Evolutionary conservation across 192 early-diverging fungal genomes (phyloP).

Genomic region (Coemansia sp.): DNA sequence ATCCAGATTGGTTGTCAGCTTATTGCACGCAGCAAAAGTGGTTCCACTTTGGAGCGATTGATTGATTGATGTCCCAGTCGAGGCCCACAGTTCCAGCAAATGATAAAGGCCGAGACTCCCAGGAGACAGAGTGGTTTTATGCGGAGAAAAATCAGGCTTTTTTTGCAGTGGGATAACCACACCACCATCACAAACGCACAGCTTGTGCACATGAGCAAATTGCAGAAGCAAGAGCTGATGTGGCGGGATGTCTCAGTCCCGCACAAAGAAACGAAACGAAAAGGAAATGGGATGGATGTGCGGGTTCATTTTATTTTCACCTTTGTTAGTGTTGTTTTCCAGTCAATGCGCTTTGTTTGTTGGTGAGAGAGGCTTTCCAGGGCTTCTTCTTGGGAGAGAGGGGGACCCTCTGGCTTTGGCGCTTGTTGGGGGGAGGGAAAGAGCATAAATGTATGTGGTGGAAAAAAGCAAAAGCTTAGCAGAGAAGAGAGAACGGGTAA

Average conservation of each 20-base stretch:
- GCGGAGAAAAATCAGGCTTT: not conserved
- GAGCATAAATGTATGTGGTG: not conserved
- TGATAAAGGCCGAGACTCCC: too few species aligned
- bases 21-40: too few species aligned
- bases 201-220: not conserved
- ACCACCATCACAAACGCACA: not conserved
- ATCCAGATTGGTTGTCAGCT: too few species aligned
- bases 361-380: not conserved
- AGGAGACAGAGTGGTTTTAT: not conserved
- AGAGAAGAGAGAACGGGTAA: not conserved
- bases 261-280: not conserved
- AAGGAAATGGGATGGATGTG: too few species aligned
- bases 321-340: too few species aligned
- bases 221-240: not conserved
- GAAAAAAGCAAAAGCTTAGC: not conserved
- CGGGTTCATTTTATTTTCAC: too few species aligned
- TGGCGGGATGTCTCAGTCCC: conserved; percentile 4
- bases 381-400: too few species aligned
- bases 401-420: too few species aligned
- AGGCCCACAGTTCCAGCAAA: too few species aligned
- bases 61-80: too few species aligned
- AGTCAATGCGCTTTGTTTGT: not conserved
- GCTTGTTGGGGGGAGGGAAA: not conserved
- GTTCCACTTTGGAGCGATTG: too few species aligned
- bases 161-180: not conserved